phyloP scores from a whole-genome alignment of 2,329 filamentous ascomycete species.

The Byssothecium circinans region DNA sequence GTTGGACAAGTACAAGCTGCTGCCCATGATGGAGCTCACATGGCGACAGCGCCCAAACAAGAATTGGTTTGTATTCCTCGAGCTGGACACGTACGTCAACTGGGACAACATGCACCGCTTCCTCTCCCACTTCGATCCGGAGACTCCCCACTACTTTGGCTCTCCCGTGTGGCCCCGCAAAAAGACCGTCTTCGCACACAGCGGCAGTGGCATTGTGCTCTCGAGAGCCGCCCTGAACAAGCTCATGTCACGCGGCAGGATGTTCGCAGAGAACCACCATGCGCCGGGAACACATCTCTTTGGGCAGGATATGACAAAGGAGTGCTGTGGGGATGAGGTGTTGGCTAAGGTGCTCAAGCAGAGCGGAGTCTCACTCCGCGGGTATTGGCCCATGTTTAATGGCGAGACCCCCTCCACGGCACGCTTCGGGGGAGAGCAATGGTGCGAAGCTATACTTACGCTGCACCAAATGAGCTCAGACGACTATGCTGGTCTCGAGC shows the following conservation, averaged over 20 bases:
- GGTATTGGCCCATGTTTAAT: constrained; percentile 51
- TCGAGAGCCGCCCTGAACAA: constrained; percentile 54
- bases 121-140: constrained; percentile 40
- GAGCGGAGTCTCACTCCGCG: constrained; percentile 38
- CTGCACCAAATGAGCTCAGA: constrained; percentile 38
- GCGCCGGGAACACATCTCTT: constrained; percentile 39
- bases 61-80: constrained; percentile 42
- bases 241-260: constrained; percentile 41
- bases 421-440: constrained; percentile 44
- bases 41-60: constrained; percentile 38
- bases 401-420: constrained; percentile 45
- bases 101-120: constrained; percentile 47
- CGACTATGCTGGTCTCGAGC: constrained; percentile 31
- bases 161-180: constrained; percentile 41
- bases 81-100: constrained; percentile 43
- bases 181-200: constrained; percentile 46
- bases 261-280: constrained; percentile 38
- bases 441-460: constrained; percentile 49
- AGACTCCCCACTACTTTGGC: constrained; percentile 45
- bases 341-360: constrained; percentile 43
- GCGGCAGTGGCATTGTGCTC: constrained; percentile 48
- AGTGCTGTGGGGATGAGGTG: constrained; percentile 45
- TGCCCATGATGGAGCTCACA: constrained; percentile 58
- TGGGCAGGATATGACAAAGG: constrained; percentile 36
- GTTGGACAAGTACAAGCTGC: constrained; percentile 62